Percentiles rank a stretch among this genome's conserved stretches.
These are phyloP conservation scores for Beauveria varroae DNA, from an alignment of 2,329 filamentous ascomycete species.

Conservation along the genomic window DNA sequence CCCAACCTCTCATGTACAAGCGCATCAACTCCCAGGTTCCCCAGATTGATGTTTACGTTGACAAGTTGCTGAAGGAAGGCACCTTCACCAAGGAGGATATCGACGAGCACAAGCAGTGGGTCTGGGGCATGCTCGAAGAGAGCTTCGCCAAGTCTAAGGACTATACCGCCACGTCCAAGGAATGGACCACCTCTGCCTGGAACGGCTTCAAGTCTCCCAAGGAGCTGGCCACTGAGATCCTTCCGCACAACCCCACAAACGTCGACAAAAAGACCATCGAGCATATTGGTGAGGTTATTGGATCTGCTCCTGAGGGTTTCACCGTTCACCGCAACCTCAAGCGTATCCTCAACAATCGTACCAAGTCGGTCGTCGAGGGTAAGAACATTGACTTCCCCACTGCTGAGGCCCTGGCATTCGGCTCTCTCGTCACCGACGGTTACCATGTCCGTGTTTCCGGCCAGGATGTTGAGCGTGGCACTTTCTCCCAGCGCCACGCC, in stretches of 20 bases:
- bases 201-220: slow-evolving; percentile 99
- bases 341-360: slow-evolving; percentile 82
- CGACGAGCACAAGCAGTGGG: slow-evolving; percentile 99
- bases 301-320: slow-evolving; percentile 75
- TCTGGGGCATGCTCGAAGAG: slow-evolving; percentile 98
- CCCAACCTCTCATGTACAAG: slow-evolving; percentile 99
- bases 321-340: slow-evolving; percentile 90
- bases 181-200: slow-evolving; percentile 98
- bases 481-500: slow-evolving; percentile 95
- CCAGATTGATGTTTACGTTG: slow-evolving; percentile 83
- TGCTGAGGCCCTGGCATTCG: slow-evolving; percentile 91
- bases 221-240: slow-evolving; percentile 87
- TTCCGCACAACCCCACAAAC: slow-evolving; percentile 84
- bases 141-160: slow-evolving; percentile 97
- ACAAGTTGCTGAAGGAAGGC: slow-evolving; percentile 84
- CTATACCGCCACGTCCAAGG: slow-evolving; percentile 91
- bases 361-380: slow-evolving; percentile 87
- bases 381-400: slow-evolving; percentile 97
- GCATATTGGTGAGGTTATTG: slow-evolving; percentile 76
- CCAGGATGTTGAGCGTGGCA: slow-evolving; percentile 98
- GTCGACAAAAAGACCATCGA: slow-evolving; percentile 66
- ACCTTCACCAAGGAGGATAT: slow-evolving; percentile 97
- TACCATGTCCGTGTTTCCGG: slow-evolving; percentile 97
- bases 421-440: slow-evolving; percentile 81
- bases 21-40: slow-evolving; percentile 78